Evolutionary conservation across 179 eudicot genomes (phyloP), one percentile per base, ranked within the genome.

Genomic region (Beta lomatogona): DNA sequence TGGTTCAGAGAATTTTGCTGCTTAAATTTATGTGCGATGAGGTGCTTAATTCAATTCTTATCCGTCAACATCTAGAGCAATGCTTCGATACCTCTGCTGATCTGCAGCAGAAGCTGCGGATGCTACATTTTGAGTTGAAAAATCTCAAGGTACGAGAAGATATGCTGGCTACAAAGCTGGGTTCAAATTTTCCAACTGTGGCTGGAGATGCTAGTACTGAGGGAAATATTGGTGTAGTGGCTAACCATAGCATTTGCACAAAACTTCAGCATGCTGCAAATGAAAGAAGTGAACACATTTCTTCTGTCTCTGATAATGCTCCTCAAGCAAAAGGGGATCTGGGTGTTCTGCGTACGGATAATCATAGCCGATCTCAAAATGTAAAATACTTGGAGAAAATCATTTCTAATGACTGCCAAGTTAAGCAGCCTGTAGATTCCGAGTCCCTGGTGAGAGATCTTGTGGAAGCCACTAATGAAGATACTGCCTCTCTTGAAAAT

Each of bases 1-100:
- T 83, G 71, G 36, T 90, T 92, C 98, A 95, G 99, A 91, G 97
- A 84, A 79, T 89, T 58, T 84, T 83, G 68, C 91, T 95, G 59
- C 78, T 95, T 70, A 94, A 92, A 80, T 88, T 91, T 88, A 81
- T 95, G 85, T 90, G 92, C 77, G 98, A 95, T 76, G 99, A 92
- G 85, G 88, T 88, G 65, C 85, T 95, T 45, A 91, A 86, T 85
- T 88, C 94, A 3, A 89, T 89, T 77, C 73, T 86, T 59, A 65
- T 95, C 57, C 94, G 91, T 63, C 93, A 94, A 59, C 99, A 95
- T 80, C 81, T 94, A 71, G 98, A 92, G 71, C 91, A 84, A 64
- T 92, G 93, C 86, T 87, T 86, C 80, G 86, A 87, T 21, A 78
- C 76, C 1, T 90, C 92, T 73, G 79, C 85, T 74, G 97, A 94